phyloP scores from a whole-genome alignment of 306 rosid species.

The Citrullus colocynthis region DNA sequence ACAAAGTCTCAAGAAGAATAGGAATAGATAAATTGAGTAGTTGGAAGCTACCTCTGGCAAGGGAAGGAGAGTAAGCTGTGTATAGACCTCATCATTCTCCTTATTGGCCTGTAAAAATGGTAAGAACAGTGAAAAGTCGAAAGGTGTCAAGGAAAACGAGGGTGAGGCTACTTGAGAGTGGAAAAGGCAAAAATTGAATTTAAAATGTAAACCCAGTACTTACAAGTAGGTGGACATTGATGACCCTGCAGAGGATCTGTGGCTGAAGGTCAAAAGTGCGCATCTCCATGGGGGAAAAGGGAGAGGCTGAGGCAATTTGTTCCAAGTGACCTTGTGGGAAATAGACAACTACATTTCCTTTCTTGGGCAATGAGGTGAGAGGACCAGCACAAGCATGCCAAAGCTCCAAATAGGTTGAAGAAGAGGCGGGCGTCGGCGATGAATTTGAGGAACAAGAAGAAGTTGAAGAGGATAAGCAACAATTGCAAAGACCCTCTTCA shows the following conservation, averaged over 20 bases:
- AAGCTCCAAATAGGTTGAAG: slow-evolving; percentile 72
- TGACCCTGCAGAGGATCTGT: slow-evolving; percentile 82
- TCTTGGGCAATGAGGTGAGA: slow-evolving; percentile 71
- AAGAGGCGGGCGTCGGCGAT: slow-evolving; percentile 36
- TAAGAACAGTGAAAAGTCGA: not conserved
- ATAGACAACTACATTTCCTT: slow-evolving; percentile 83
- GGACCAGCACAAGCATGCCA: slow-evolving; percentile 99
- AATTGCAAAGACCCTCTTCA: slow-evolving; percentile 42
- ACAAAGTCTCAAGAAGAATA: not conserved
- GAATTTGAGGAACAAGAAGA: slow-evolving; percentile 60
- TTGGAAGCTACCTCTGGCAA: slow-evolving; percentile 49
- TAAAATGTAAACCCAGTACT: slow-evolving; percentile 21
- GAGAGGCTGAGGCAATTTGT: slow-evolving; percentile 56
- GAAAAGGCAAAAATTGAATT: not conserved
- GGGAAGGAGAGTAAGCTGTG: slow-evolving; percentile 74
- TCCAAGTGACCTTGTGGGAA: slow-evolving; percentile 93
- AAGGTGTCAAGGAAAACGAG: not conserved
- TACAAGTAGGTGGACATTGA: slow-evolving; percentile 72
- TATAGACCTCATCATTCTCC: slow-evolving; percentile 96
- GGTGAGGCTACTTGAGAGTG: slow-evolving; percentile 3
- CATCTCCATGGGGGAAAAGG: slow-evolving; percentile 54
- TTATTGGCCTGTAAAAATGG: slow-evolving; percentile 58
- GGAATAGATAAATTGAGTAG: not conserved
- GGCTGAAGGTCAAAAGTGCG: slow-evolving; percentile 69
- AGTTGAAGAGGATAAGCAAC: slow-evolving; percentile 55